Base-by-base conservation (phyloP, 495 filamentous ascomycete species). In the Neurospora intermedia region DNA sequence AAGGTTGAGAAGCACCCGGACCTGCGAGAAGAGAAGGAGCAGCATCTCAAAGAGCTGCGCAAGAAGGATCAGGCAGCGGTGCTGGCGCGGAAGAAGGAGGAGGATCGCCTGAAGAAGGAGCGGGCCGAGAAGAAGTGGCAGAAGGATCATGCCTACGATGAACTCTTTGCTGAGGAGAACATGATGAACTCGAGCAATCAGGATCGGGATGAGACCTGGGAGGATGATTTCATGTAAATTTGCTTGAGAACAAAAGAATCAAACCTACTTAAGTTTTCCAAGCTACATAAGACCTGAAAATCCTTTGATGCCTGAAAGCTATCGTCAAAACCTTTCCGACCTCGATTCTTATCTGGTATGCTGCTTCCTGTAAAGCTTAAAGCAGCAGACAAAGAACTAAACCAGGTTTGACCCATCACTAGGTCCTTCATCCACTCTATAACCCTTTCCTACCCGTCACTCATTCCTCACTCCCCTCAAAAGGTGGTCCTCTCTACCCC, bases 61-160 rank as follows among this genome's bases (percentile, higher is more conserved):
- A 88, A 88, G 77, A 84, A 85, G 73, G 92, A 97, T 46, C 89
- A 91, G 73, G 90, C 88, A 35, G 81, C 84, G 3, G 87, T 86
- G 75, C 89, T 92, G 72, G 89, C 90, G 73, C 82, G 90, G 79
- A 89, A 89, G 82, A 92, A 92, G 72, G 91, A 93, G 80, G 96
- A 98, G 71, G 92, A 90, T 70, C 84, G 87, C 74, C 83, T 96
- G 71, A 87, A 89, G 70, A 88, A 93, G 80, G 94, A 97, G 82
- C 82, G 92, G 43, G 90, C 90, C 78, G 91, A 97, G 84, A 88
- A 93, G 84, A 96, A 94, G 79, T 97, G 89, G 88, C 92, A 97
- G 83, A 93, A 94, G 80, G 94, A 96, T 42, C 94, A 97, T 83
- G 94, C 93, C 4, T 98, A 97, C 82, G 96, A 97, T 80, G 95